Base-by-base conservation (phyloP, 2,329 filamentous ascomycete genomes). In the Didymella segeticola region DNA sequence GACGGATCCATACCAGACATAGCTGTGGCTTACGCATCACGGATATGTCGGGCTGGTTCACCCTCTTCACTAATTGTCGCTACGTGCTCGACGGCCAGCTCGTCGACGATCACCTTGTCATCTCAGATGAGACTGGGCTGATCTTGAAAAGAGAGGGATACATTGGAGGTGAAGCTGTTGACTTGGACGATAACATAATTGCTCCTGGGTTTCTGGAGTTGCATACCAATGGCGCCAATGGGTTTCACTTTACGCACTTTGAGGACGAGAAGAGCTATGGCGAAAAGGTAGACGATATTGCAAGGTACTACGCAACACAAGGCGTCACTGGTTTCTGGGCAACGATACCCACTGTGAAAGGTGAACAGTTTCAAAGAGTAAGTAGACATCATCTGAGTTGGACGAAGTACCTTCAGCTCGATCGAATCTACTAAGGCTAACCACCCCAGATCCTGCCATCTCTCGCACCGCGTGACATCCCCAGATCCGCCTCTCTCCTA, bases 151-250 rank as follows among this genome's bases (percentile, higher is more conserved):
- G 71, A 49, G 75, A 76, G 29, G 75, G 76, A 26, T 77, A 78
- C 56, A 77, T 77, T 52, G 77, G 75, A 36, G 77, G 75, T 23
- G 75, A 79, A 34, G 73, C 72, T 11, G 66, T 81, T 39, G 81
- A 84, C 61, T 65, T 84, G 10, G 72, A 79, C 31, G 78, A 78
- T 33, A 74, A 69, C 39, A 80, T 84, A 41, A 71, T 84, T 47
- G 79, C 82, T 5, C 82, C 82, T 9, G 83, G 82, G 3, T 83
- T 82, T 60, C 70, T 84, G 19, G 82, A 85, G 54, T 66, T 85
- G 5, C 82, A 85, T 55, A 83, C 80, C 1, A 85, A 85, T 61
- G 80, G 80, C 45, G 69, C 78, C 42, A 75, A 78, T 64, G 81
- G 80, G 2, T 83, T 83, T 45, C 82, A 84, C 60, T 84, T 83